These are phyloP conservation scores for Mycena sp. DNA, from an alignment of 1,284 basidiomycete species.

Conservation along the genomic window DNA sequence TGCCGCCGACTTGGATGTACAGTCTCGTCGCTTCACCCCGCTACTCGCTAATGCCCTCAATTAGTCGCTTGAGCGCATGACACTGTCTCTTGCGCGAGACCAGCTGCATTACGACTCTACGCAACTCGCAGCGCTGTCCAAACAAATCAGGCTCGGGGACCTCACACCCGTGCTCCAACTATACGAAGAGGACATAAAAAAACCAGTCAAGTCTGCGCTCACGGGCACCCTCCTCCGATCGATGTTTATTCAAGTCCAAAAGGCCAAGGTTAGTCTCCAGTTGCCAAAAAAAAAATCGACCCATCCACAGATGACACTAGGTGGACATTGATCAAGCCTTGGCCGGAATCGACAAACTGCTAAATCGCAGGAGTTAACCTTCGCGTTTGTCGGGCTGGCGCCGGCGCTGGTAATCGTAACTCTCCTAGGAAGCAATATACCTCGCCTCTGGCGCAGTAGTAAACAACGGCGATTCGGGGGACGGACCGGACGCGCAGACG, in stretches of 20 bases:
- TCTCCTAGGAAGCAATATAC: conserved; percentile 64
- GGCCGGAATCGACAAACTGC: conserved; percentile 88
- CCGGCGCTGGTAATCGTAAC: conserved; percentile 89
- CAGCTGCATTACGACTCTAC: conserved; percentile 70
- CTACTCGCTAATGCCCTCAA: not conserved
- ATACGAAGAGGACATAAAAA: conserved; percentile 93
- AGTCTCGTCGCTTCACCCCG: conserved; percentile 1
- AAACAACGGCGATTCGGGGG: conserved; percentile 65
- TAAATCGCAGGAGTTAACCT: conserved; percentile 97
- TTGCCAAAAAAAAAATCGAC: not conserved
- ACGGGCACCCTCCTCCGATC: conserved; percentile 87
- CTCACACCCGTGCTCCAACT: conserved; percentile 89
- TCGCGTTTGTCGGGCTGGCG: conserved; percentile 97
- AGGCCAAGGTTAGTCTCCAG: conserved; percentile 80
- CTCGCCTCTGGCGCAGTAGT: conserved; percentile 58
- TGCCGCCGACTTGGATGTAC: conserved; percentile 81
- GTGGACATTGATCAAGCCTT: conserved; percentile 93
- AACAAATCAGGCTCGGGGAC: conserved; percentile 82
- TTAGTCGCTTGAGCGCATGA: conserved; percentile 95
- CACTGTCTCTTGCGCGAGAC: conserved; percentile 85
- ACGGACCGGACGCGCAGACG: conserved; percentile 52
- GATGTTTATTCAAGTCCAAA: conserved; percentile 94
- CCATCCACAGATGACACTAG: conserved; percentile 50
- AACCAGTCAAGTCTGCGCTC: conserved; percentile 84
- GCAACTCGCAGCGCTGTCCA: conserved; percentile 72